These are phyloP conservation scores for Starmerella roubikii DNA, from an alignment of 805 yeast species.

Conservation along the genomic window DNA sequence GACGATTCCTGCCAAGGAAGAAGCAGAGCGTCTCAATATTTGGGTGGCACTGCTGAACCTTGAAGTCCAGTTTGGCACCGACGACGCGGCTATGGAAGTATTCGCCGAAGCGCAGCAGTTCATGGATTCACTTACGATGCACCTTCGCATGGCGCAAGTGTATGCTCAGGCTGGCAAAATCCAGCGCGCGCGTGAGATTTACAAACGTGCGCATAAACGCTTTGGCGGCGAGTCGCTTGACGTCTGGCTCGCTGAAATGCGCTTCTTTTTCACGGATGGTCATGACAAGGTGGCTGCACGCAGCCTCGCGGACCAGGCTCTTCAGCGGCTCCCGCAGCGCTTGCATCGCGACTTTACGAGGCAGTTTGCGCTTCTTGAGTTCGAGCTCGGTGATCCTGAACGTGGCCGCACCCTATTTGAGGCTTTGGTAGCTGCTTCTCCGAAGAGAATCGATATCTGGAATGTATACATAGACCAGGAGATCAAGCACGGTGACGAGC, in stretches of 20 bases:
- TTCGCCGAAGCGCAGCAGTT: conserved; percentile 79
- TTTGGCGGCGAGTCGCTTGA: conserved; percentile 55
- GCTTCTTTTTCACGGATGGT: conserved; percentile 46
- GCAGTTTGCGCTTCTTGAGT: conserved; percentile 83
- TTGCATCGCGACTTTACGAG: conserved; percentile 47
- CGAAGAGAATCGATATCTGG: conserved; percentile 89
- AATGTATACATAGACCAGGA: conserved; percentile 91
- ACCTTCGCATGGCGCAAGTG: conserved; percentile 64
- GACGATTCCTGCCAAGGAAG: conserved; percentile 81
- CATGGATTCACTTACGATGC: conserved; percentile 79
- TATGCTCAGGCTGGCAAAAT: conserved; percentile 59
- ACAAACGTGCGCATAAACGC: conserved; percentile 56
- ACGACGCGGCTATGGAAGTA: conserved; percentile 62
- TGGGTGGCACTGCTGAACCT: conserved; percentile 93
- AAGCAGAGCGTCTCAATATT: conserved; percentile 79
- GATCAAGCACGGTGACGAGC: conserved; percentile 49
- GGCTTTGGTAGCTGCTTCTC: conserved; percentile 78
- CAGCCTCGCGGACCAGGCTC: conserved; percentile 51
- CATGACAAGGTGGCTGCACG: conserved; percentile 41
- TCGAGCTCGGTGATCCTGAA: conserved; percentile 67
- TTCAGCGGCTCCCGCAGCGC: conserved; percentile 35
- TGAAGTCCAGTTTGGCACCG: conserved; percentile 86
- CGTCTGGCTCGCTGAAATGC: conserved; percentile 75
- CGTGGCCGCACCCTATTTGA: conserved; percentile 91
- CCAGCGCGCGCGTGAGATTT: conserved; percentile 56